Base-by-base conservation (phyloP, 805 yeast species). In the Metschnikowia lunata region DNA sequence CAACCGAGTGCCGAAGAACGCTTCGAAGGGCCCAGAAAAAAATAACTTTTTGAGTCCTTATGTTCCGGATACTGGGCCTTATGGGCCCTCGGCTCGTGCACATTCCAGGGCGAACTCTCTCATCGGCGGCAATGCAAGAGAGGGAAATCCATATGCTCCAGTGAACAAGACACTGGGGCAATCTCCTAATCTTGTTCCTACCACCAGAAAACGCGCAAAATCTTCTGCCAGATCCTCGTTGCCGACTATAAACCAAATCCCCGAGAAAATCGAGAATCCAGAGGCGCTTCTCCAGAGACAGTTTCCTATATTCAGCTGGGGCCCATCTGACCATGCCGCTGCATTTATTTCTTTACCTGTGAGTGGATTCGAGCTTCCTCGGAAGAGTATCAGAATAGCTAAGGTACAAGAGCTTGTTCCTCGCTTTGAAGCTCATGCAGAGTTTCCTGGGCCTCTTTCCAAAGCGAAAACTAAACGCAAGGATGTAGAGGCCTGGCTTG, bases 241-340 rank as follows among this genome's bases (percentile, higher is more conserved):
- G 23, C 46, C 47, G 6, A 43, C 47, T 1, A 40, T 47, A 9
- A 35, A 26, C 13, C 49, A 41, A 10, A 36, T 30, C 26, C 23
- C 38, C 13, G 39, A 39, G 41, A 62, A 56, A 35, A 50, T 71
- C 7, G 63, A 66, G 28, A 75, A 80, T 48, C 84, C 86, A 7
- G 76, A 75, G 40, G 76, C 80, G 23, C 61, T 83, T 40, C 62
- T 72, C 23, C 63, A 67, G 37, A 71, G 85, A 43, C 95, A 86
- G 58, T 85, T 84, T 63, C 95, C 96, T 0, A 58, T 88, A 30
- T 84, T 87, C 59, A 71, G 75, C 46, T 88, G 93, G 85, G 61
- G 67, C 40, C 47, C 51, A 27, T 60, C 70, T 1, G 60, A 58
- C 27, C 60, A 57, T n/a, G 60, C 60, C 4, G 63, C 55, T 1